phyloP scores from a whole-genome alignment of 2,329 filamentous ascomycete genomes.

The Phyllosticta citrichinensis region DNA sequence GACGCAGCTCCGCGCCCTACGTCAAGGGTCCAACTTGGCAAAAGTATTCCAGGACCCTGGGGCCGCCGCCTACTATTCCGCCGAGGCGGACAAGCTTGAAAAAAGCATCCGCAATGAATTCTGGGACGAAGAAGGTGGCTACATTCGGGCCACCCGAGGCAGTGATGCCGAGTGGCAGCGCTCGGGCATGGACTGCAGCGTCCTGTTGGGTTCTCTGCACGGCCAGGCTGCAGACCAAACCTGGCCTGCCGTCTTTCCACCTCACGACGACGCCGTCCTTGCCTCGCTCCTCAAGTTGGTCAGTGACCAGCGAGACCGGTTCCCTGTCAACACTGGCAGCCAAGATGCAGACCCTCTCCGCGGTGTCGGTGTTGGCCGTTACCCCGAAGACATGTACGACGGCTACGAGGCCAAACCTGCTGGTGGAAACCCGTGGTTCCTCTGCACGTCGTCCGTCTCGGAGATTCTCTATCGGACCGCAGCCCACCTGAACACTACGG shows the following conservation, averaged over 20 bases:
- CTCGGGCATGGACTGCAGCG: conserved; percentile 28
- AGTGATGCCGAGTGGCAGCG: conserved; percentile 30
- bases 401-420: conserved; percentile 21
- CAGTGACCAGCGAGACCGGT: conserved; percentile 25
- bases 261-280: conserved; percentile 30
- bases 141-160: conserved; percentile 28
- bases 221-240: conserved; percentile 18
- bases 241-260: conserved; percentile 28
- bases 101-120: conserved; percentile 24
- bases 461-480: conserved; percentile 30
- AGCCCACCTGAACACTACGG: conserved; percentile 18
- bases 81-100: conserved; percentile 27
- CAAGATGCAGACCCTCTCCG: conserved; percentile 54
- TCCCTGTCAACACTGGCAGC: conserved; percentile 27
- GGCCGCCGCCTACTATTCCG: conserved; percentile 28
- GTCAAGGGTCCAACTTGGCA: conserved; percentile 26
- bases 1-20: conserved; percentile 27
- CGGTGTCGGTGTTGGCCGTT: conserved; percentile 32
- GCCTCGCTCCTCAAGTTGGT: conserved; percentile 25
- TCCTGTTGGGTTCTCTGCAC: conserved; percentile 30
- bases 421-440: conserved; percentile 33
- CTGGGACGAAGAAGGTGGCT: conserved; percentile 27
- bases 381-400: conserved; percentile 35
- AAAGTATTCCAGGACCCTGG: conserved; percentile 25
- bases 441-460: conserved; percentile 33